These are phyloP conservation scores for Kernera saxatilis DNA, from an alignment of 345 rosid species.

Conservation along the genomic window DNA sequence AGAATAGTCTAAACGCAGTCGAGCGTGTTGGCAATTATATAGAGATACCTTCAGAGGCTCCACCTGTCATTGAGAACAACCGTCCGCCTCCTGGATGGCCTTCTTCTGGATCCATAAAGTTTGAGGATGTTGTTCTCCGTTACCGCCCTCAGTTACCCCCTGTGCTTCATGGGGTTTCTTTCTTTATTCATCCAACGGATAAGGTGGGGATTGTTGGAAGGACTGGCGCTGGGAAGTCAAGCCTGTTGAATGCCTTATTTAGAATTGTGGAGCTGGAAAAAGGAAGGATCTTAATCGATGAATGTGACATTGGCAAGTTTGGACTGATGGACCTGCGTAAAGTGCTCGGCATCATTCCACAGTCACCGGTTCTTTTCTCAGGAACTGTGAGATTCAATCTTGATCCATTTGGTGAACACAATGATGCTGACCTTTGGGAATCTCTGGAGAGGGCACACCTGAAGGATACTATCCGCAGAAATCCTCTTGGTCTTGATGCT, in stretches of 20 bases:
- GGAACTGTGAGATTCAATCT: slow-evolving; percentile 79
- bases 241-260: slow-evolving; percentile 79
- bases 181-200: slow-evolving; percentile 73
- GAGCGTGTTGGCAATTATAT: slow-evolving; percentile 92
- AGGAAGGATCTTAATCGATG: slow-evolving; percentile 74
- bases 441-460: slow-evolving; percentile 31
- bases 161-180: slow-evolving; percentile 84
- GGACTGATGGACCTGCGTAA: slow-evolving; percentile 84
- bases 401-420: slow-evolving; percentile 70
- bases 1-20: slow-evolving; percentile 92
- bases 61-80: slow-evolving; percentile 60
- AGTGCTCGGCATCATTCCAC: slow-evolving; percentile 78
- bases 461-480: slow-evolving; percentile 33
- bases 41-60: slow-evolving; percentile 91
- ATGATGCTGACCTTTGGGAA: slow-evolving; percentile 67
- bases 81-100: slow-evolving; percentile 99
- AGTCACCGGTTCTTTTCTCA: slow-evolving; percentile 78
- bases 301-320: slow-evolving; percentile 56
- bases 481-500: slow-evolving; percentile 35
- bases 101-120: slow-evolving; percentile 85
- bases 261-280: slow-evolving; percentile 71
- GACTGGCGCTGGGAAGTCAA: slow-evolving; percentile 92
- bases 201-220: slow-evolving; percentile 89
- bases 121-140: slow-evolving; percentile 90
- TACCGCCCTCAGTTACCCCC: slow-evolving; percentile 95